Evolutionary conservation across 768 basidiomycete species (phyloP).

Genomic region (Gyrodon lividus): DNA sequence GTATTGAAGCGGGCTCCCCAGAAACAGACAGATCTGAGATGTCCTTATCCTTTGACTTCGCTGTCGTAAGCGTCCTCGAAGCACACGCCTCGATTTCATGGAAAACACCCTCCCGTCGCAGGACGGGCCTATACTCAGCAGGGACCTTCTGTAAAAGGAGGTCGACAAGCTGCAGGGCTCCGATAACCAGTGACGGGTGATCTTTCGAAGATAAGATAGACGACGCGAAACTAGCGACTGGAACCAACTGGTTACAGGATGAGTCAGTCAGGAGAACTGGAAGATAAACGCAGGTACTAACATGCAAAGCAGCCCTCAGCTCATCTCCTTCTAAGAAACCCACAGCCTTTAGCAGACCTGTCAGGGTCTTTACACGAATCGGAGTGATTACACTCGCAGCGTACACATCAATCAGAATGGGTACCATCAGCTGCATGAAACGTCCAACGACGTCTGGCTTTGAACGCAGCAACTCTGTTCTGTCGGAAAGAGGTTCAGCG

Average conservation of each 20-base stretch:
- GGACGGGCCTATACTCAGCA: conserved; percentile 79
- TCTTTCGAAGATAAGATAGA: conserved; percentile 93
- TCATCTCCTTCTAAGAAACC: conserved; percentile 82
- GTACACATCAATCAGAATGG: conserved; percentile 97
- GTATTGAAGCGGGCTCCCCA: conserved; percentile 32
- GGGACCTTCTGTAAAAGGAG: conserved; percentile 83
- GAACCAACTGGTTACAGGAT: conserved; percentile 64
- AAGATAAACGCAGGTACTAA: conserved; percentile 38
- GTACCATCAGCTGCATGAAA: conserved; percentile 87
- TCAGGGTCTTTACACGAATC: conserved; percentile 86
- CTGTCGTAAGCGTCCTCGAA: conserved; percentile 54
- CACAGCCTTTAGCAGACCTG: conserved; percentile 85
- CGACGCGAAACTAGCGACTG: conserved; percentile 92
- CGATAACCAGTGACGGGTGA: conserved; percentile 80
- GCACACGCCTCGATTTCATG: conserved; percentile 88
- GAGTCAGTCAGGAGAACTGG: conserved; percentile 5
- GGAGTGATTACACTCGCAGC: conserved; percentile 92
- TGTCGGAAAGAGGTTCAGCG: conserved; percentile 41
- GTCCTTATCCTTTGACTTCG: conserved; percentile 49
- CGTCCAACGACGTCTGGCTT: conserved; percentile 74
- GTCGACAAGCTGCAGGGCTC: conserved; percentile 91
- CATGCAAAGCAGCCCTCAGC: conserved; percentile 73
- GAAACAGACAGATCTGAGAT: conserved; percentile 33
- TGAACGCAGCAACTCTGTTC: conserved; percentile 74
- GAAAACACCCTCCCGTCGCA: conserved; percentile 94